phyloP scores from a whole-genome alignment of 305 asterid genomes.

The Andrographis paniculata region DNA sequence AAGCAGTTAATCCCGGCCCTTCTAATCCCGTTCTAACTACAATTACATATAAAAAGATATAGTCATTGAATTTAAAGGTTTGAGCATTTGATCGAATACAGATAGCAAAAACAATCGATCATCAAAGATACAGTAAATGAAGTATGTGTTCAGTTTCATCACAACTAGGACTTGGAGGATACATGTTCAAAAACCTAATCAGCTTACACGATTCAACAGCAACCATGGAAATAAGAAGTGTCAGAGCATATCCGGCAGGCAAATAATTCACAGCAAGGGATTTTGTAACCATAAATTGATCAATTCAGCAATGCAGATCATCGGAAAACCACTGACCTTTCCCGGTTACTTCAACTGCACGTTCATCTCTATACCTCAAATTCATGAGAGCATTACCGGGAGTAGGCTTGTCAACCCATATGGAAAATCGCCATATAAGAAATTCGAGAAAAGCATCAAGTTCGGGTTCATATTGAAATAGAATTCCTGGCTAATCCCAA shows the following conservation, averaged over 20 bases:
- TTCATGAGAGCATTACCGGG: constrained; percentile 56
- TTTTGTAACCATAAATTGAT: too few relatives aligned
- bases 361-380: constrained; percentile 62
- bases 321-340: constrained; percentile 52
- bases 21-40: constrained; percentile 69
- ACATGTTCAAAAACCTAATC: too few relatives aligned
- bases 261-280: too few relatives aligned
- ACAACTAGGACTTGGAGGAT: too few relatives aligned
- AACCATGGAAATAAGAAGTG: too few relatives aligned
- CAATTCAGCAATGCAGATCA: too few relatives aligned
- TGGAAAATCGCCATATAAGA: constrained; percentile 78
- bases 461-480: constrained; percentile 79
- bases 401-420: constrained; percentile 89
- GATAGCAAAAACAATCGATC: too few relatives aligned
- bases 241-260: too few relatives aligned
- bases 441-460: constrained; percentile 89
- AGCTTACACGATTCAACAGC: too few relatives aligned
- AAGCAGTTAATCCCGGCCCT: constrained; percentile 79
- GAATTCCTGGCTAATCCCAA: constrained; percentile 93
- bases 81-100: constrained; percentile 1
- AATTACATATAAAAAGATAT: constrained; percentile 17
- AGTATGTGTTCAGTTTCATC: too few relatives aligned
- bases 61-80: constrained; percentile 12
- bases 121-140: too few relatives aligned
- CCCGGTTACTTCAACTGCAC: constrained; percentile 57